Conservation (phyloP, 2,329 filamentous ascomycete species). For the Colletotrichum tanaceti region DNA sequence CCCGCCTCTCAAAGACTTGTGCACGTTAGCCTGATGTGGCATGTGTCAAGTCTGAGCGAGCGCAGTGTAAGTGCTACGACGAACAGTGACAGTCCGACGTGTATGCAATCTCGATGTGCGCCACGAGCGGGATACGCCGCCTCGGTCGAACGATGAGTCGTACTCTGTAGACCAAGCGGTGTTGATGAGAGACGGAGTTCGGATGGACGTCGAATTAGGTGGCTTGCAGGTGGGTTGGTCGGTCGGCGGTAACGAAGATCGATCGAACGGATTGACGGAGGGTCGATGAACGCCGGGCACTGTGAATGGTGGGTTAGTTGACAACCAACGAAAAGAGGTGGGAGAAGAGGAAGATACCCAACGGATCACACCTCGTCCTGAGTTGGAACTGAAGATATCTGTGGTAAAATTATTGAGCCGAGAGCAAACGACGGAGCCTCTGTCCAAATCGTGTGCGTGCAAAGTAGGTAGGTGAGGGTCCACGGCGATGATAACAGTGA, state of each 20-base stretch:
- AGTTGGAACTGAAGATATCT: neutral
- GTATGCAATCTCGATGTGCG: neutral
- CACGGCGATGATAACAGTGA: neutral
- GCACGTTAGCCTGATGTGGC: neutral
- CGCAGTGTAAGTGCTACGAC: conserved; percentile 1
- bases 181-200: neutral
- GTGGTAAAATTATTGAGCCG: neutral
- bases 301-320: neutral
- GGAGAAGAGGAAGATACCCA: neutral
- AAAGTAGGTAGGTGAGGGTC: neutral
- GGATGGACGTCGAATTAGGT: neutral
- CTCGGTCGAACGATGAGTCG: neutral
- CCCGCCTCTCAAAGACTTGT: neutral
- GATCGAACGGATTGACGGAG: neutral
- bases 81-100: neutral
- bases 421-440: conserved; percentile 12
- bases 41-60: neutral
- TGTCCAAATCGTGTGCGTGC: neutral
- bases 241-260: neutral
- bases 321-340: neutral
- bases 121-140: neutral
- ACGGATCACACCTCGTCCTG: neutral
- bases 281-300: neutral
- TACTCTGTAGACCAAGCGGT: no score
- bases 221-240: no score